These are phyloP conservation scores for Phytophthora tubulina DNA, from an alignment of 352 stramenopile species.

Conservation along the genomic window DNA sequence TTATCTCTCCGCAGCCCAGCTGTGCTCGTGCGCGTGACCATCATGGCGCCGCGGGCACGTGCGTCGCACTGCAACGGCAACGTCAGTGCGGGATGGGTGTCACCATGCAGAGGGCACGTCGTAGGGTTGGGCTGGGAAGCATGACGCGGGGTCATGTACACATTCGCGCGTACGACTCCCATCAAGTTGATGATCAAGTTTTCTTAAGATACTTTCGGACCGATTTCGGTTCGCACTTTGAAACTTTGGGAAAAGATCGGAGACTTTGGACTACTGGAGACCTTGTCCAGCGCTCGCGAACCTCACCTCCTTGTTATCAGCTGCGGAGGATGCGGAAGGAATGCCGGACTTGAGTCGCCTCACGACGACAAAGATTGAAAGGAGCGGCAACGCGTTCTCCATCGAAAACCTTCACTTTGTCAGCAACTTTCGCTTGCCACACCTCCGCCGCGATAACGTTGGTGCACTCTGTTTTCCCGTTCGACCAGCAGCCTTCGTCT, in stretches of 20 bases:
- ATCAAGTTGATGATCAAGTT: no score
- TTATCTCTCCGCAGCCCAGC: conserved; percentile 18
- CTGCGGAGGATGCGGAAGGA: conserved; percentile 17
- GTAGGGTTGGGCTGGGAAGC: conserved; percentile 19
- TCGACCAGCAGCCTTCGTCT: conserved; percentile 19
- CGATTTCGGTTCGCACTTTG: background rate
- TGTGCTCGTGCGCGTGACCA: conserved; percentile 10
- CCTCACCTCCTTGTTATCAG: conserved; percentile 12
- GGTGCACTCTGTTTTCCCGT: background rate
- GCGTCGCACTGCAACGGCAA: conserved; percentile 6
- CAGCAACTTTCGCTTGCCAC: background rate
- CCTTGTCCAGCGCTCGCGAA: background rate
- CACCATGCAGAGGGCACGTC: conserved; percentile 27
- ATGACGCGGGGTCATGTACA: conserved; percentile 8
- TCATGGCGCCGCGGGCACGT: conserved; percentile 9
- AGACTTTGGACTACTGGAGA: no score
- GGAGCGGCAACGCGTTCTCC: background rate
- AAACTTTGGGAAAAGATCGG: no score
- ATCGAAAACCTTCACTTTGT: background rate
- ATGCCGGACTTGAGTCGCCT: background rate
- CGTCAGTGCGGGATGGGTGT: conserved; percentile 12
- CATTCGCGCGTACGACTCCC: background rate
- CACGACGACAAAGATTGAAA: background rate
- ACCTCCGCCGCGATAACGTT: background rate
- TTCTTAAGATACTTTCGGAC: background rate